Percentiles rank a stretch among this genome's conserved stretches.
Conservation (phyloP, 2,329 filamentous ascomycete genomes). For the Byssothecium circinans region DNA sequence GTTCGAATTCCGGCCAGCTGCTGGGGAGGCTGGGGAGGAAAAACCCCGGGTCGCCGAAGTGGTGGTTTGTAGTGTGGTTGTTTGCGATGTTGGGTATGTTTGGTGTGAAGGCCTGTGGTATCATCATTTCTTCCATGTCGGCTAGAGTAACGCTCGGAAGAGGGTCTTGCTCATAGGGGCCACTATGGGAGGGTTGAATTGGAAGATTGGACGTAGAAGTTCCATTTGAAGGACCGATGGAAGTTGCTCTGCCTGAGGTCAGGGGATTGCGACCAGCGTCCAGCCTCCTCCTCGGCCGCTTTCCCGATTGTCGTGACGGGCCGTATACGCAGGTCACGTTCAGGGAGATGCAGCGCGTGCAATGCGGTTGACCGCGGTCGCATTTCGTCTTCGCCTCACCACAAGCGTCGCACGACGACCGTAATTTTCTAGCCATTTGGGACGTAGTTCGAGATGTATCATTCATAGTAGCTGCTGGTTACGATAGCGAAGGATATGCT, state of each 20-base stretch:
- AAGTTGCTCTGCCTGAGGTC: neutral
- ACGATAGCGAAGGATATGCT: neutral
- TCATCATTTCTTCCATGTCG: neutral
- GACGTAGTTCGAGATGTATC: neutral
- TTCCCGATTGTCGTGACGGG: constrained; percentile 6
- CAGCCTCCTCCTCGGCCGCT: constrained; percentile 6
- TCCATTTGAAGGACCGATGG: neutral
- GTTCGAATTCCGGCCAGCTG: neutral
- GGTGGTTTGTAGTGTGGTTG: neutral
- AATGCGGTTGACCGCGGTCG: constrained; percentile 8
- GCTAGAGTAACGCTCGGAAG: neutral
- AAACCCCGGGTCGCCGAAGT: neutral
- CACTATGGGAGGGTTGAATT: neutral
- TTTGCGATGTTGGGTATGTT: neutral
- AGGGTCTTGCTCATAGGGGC: neutral
- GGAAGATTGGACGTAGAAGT: neutral
- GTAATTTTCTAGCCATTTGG: neutral
- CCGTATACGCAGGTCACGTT: constrained; percentile 7
- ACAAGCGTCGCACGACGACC: constrained; percentile 11
- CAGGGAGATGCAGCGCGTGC: constrained; percentile 3
- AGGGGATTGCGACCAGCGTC: neutral
- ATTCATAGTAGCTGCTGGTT: neutral
- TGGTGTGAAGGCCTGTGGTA: neutral
- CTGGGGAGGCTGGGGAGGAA: neutral
- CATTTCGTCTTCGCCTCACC: constrained; percentile 9